Percentiles rank a stretch among this genome's conserved stretches.
phyloP scores from a whole-genome alignment of 2,329 filamentous ascomycete genomes.

The Fusarium heterosporum region DNA sequence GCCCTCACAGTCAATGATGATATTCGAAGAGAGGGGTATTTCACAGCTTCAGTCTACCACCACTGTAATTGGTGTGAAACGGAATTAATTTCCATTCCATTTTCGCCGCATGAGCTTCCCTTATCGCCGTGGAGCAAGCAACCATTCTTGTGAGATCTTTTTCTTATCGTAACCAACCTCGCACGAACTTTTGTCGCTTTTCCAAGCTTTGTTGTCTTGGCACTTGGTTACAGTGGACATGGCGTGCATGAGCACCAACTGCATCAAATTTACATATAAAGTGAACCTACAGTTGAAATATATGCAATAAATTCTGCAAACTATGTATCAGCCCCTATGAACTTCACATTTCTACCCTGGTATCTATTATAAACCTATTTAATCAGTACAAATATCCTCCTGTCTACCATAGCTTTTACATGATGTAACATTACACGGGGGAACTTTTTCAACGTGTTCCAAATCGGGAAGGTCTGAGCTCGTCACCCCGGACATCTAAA shows the following conservation, averaged over 20 bases:
- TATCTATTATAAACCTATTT: too few species aligned
- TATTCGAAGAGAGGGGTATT: neutral
- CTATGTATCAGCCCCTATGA: too few species aligned
- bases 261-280: too few species aligned
- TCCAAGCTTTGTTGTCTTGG: slow-evolving; percentile 29
- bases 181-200: slow-evolving; percentile 32
- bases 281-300: too few species aligned
- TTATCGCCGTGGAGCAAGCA: neutral
- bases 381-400: too few species aligned
- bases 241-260: too few species aligned
- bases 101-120: neutral
- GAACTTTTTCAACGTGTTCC: slow-evolving; percentile 30
- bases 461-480: slow-evolving; percentile 33
- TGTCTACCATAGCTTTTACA: too few species aligned
- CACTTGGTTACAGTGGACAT: slow-evolving; percentile 1
- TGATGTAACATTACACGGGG: slow-evolving; percentile 34
- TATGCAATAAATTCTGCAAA: too few species aligned
- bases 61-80: neutral
- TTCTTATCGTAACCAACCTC: slow-evolving; percentile 3
- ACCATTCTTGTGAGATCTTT: neutral
- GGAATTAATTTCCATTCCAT: neutral
- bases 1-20: neutral
- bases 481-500: slow-evolving; percentile 26
- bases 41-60: neutral
- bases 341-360: too few species aligned